Percentiles rank a stretch among this genome's conserved stretches.
Conservation (phyloP, 2,329 filamentous ascomycete species). For the Cladosporium colombiae region DNA sequence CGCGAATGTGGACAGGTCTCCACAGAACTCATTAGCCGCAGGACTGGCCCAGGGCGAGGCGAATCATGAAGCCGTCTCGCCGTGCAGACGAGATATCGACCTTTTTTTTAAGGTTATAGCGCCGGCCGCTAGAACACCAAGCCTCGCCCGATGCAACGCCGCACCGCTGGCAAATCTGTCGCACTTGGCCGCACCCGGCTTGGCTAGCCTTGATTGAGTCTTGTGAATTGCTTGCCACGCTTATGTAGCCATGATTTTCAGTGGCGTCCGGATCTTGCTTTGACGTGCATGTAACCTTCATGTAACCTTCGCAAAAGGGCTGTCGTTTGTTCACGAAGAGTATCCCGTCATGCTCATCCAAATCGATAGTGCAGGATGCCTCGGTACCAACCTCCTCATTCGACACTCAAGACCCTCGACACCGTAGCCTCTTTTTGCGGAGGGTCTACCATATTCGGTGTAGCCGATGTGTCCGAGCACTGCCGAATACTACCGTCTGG, state of each 20-base stretch:
- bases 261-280: constrained; percentile 1
- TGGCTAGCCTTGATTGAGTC: constrained; percentile 16
- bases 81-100: constrained; percentile 8
- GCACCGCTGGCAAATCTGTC: constrained; percentile 8
- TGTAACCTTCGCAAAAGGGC: neutral
- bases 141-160: constrained; percentile 19
- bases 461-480: constrained; percentile 13
- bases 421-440: neutral
- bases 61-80: constrained; percentile 11
- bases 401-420: constrained; percentile 5
- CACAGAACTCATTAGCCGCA: constrained; percentile 14
- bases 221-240: constrained; percentile 16
- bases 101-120: constrained; percentile 14
- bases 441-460: constrained; percentile 11
- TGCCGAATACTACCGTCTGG: neutral
- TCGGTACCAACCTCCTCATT: neutral
- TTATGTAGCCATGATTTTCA: neutral
- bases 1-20: constrained; percentile 12
- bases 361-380: neutral
- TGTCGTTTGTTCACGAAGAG: neutral
- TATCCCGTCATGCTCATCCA: neutral
- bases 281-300: neutral
- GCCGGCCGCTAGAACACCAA: constrained; percentile 13
- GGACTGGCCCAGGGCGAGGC: constrained; percentile 2
- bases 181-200: constrained; percentile 17